Evolutionary conservation across 2,329 filamentous ascomycete genomes (phyloP).

Genomic region (Moelleriella libera): DNA sequence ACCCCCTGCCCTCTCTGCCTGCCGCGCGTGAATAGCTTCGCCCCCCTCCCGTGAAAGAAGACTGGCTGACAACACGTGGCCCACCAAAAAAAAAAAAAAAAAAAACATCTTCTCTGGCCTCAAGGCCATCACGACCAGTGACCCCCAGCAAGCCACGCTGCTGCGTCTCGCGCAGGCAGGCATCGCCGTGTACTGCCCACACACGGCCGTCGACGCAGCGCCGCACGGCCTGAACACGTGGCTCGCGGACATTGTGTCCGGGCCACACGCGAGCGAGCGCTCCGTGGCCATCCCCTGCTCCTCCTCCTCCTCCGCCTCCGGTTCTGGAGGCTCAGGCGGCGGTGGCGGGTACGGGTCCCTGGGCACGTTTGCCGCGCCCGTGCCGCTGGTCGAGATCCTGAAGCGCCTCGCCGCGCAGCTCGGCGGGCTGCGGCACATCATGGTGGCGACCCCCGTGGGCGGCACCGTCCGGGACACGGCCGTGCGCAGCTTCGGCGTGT

Average conservation of each 20-base stretch:
- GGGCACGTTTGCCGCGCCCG: conserved; percentile 24
- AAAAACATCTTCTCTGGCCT: conserved; percentile 69
- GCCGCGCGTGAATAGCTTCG: no score
- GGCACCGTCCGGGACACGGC: conserved; percentile 17
- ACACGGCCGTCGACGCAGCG: conserved; percentile 86
- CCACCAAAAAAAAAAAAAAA: background rate
- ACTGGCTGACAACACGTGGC: background rate
- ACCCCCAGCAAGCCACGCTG: conserved; percentile 78
- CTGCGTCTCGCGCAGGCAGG: conserved; percentile 71
- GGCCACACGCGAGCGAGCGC: conserved; percentile 23
- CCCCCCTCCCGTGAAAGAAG: background rate
- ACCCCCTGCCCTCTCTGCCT: no score
- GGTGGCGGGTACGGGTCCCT: conserved; percentile 38
- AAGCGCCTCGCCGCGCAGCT: conserved; percentile 48
- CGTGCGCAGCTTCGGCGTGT: conserved; percentile 66
- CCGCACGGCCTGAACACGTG: conserved; percentile 81
- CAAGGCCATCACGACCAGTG: conserved; percentile 71
- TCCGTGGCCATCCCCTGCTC: conserved; percentile 30
- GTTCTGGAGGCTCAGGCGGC: conserved; percentile 28
- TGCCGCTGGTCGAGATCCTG: conserved; percentile 29
- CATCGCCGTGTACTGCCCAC: conserved; percentile 89
- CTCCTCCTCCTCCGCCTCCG: conserved; percentile 8
- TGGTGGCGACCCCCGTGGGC: conserved; percentile 38
- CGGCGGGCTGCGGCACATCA: conserved; percentile 45
- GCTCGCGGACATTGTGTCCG: conserved; percentile 75